Percentiles rank a stretch among this genome's conserved stretches.
Conservation (phyloP, 192 early-diverging fungal species). For the Cladochytrium replicatum region DNA sequence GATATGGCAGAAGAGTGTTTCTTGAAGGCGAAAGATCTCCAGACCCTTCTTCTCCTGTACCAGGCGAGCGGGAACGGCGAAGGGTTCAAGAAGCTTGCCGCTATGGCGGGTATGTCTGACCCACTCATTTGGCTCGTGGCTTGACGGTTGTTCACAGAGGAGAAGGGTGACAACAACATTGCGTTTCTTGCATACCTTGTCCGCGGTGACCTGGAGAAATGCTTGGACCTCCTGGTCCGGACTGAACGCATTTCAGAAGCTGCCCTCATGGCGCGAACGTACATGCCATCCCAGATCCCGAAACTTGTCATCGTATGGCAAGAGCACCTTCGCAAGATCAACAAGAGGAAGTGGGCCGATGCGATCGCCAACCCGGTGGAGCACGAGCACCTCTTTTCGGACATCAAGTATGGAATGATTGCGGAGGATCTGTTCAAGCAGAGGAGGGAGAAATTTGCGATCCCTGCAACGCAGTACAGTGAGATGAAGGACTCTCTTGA, state of each 20-base stretch:
- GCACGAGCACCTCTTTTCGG: slow-evolving; percentile 83
- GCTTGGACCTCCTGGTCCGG: slow-evolving; percentile 72
- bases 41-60: slow-evolving; percentile 83
- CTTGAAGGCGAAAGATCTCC: slow-evolving; percentile 76
- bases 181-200: slow-evolving; percentile 76
- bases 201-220: slow-evolving; percentile 64
- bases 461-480: slow-evolving; percentile 39
- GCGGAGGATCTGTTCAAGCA: slow-evolving; percentile 35
- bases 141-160: too few relatives aligned
- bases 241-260: slow-evolving; percentile 91
- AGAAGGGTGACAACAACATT: slow-evolving; percentile 80
- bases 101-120: slow-evolving; percentile 51
- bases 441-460: slow-evolving; percentile 11
- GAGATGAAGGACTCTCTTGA: slow-evolving; percentile 47
- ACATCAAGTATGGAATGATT: slow-evolving; percentile 50
- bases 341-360: slow-evolving; percentile 75
- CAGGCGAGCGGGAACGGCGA: slow-evolving; percentile 73
- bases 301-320: slow-evolving; percentile 67
- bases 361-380: slow-evolving; percentile 76
- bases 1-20: slow-evolving; percentile 85
- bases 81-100: slow-evolving; percentile 68
- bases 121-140: slow-evolving; percentile 1
- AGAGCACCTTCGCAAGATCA: slow-evolving; percentile 49
- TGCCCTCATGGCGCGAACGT: slow-evolving; percentile 83
- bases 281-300: slow-evolving; percentile 54